A percentile compares a stretch with the other conserved stretches of the same genome.
phyloP scores from a whole-genome alignment of 2,329 filamentous ascomycete species.

The Hypocrella siamensis region DNA sequence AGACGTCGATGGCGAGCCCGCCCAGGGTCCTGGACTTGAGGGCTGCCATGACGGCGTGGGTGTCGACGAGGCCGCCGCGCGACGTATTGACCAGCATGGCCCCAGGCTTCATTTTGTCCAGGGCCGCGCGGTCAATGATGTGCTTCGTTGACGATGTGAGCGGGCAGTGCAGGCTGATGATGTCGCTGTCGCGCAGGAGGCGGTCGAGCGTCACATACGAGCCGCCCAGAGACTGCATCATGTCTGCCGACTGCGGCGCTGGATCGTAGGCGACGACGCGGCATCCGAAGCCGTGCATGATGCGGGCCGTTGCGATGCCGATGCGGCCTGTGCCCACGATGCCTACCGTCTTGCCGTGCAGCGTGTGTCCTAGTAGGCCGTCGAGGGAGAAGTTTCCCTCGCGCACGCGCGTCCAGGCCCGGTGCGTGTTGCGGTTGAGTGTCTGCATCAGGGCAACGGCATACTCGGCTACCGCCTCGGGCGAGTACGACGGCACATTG shows the following conservation, averaged over 20 bases:
- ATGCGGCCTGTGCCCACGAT: slow-evolving; percentile 51
- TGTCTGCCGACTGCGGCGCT: slow-evolving; percentile 31
- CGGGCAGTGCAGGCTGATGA: slow-evolving; percentile 52
- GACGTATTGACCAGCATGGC: slow-evolving; percentile 54
- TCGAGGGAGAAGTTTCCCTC: slow-evolving; percentile 54
- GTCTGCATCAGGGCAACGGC: slow-evolving; percentile 52
- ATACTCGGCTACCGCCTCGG: slow-evolving; percentile 56
- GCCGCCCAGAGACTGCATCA: slow-evolving; percentile 31
- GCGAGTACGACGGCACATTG: slow-evolving; percentile 53
- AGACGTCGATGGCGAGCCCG: slow-evolving; percentile 51
- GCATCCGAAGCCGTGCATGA: slow-evolving; percentile 51
- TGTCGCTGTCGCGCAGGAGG: slow-evolving; percentile 39
- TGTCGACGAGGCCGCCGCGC: slow-evolving; percentile 48
- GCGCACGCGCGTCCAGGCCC: slow-evolving; percentile 51
- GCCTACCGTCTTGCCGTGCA: slow-evolving; percentile 50
- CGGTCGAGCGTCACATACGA: slow-evolving; percentile 36
- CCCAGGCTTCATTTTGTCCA: slow-evolving; percentile 40
- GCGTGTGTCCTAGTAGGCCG: slow-evolving; percentile 44
- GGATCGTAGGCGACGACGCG: slow-evolving; percentile 45
- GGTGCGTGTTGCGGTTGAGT: slow-evolving; percentile 51
- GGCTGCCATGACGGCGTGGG: slow-evolving; percentile 39
- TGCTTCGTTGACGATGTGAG: slow-evolving; percentile 42
- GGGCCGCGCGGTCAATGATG: slow-evolving; percentile 38
- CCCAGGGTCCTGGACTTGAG: slow-evolving; percentile 45
- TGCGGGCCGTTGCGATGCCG: slow-evolving; percentile 43